Base-by-base conservation (phyloP, 164 flowering plant species). In the Saururus chinensis region DNA sequence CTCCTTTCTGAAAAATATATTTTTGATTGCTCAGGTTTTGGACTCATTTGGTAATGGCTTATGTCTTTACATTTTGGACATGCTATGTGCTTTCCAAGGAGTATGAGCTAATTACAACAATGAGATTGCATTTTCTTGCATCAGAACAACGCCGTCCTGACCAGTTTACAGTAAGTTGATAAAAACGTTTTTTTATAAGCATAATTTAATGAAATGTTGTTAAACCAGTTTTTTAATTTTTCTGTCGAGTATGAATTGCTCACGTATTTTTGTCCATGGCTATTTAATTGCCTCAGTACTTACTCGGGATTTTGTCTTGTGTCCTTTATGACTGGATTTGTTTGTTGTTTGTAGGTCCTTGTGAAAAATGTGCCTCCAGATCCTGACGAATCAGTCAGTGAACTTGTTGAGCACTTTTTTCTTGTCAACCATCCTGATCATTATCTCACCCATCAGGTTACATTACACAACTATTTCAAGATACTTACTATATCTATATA, bases 331-430 rank as follows among this genome's bases (percentile, higher is more conserved):
- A 1, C 19, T 12, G 48, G 16, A 41, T 30, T 54, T 60, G 53
- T 23, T 61, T 51, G 21, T 61, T 51, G 21, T 59, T 37, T 61
- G 64, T 77, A 91, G 97, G 97, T 91, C 23, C 84, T 91, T 68
- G 95, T 91, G 30, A 85, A 87, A 72, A 91, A 91, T 76, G 81
- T 88, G 37, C 98, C 98, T 14, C 82, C 90, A n/a, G 95, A 88
- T 61, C 81, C 86, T 24, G 92, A 89, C 68, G 92, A 87, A 71
- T 68, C 96, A 53, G 76, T 92, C 65, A 70, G 79, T 70, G 85
- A 92, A 70, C 87, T 80, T 59, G 89, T 92, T 64, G 98, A 92
- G 70, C 96, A 87, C 60, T 92, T 92, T 76, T 92, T 92, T 55
- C 71, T 80, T 30, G 90, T 88, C 63, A 89, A 87, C 73, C 98